Conservation (phyloP, 2,329 filamentous ascomycete genomes). For the Myriosclerotinia duriaeana region DNA sequence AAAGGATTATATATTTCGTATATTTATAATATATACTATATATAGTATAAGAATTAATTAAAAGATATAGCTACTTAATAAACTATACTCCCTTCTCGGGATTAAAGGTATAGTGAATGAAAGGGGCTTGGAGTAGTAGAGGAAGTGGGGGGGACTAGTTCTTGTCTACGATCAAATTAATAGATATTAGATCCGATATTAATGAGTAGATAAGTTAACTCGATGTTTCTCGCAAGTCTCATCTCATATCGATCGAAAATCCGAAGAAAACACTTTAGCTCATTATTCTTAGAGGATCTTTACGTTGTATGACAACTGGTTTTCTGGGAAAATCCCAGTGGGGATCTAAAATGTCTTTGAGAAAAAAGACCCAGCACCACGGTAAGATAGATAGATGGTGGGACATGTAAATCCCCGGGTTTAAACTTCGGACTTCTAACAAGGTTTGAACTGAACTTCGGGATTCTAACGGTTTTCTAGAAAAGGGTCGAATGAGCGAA, state of each 20-base stretch:
- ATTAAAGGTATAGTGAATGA: too few relatives aligned
- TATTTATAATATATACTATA: too few relatives aligned
- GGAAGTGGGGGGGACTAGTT: too few relatives aligned
- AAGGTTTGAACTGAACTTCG: background rate
- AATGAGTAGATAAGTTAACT: background rate
- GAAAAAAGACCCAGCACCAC: slow-evolving; percentile 1
- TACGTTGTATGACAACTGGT: background rate
- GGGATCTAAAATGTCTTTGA: background rate
- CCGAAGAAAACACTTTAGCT: background rate
- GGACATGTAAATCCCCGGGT: background rate
- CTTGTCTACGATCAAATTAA: too few relatives aligned
- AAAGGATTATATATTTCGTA: too few relatives aligned
- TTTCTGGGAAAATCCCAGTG: background rate
- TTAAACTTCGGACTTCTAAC: too few relatives aligned
- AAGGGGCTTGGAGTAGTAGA: too few relatives aligned
- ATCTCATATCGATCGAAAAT: background rate
- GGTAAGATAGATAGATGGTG: background rate
- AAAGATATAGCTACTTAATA: too few relatives aligned
- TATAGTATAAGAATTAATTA: too few relatives aligned
- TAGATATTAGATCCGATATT: background rate
- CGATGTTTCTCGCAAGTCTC: background rate
- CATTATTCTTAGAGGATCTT: background rate
- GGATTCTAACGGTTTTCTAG: slow-evolving; percentile 5
- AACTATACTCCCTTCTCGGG: too few relatives aligned
- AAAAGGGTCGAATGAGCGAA: slow-evolving; percentile 3